Percentiles rank a stretch among this genome's conserved stretches.
These are phyloP conservation scores for Blastobotrys persicus DNA, from an alignment of 1,139 yeast genomes.

Conservation along the genomic window DNA sequence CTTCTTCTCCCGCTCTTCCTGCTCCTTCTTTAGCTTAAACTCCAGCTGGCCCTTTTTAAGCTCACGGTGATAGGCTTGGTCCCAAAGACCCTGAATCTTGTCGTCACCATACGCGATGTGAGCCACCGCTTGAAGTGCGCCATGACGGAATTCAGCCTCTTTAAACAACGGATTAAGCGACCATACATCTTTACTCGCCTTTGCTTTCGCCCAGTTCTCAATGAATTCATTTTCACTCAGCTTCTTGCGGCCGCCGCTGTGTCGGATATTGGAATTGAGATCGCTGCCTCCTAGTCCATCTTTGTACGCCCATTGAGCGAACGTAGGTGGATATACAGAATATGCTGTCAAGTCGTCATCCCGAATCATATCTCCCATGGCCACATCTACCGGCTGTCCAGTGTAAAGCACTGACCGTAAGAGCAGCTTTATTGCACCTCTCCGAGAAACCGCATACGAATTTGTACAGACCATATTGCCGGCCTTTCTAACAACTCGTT, in stretches of 20 bases:
- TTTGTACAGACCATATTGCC: slow-evolving; percentile 22
- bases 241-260: neutral
- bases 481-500: slow-evolving; percentile 17
- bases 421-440: slow-evolving; percentile 23
- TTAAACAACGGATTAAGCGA: neutral
- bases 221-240: neutral
- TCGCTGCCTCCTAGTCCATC: slow-evolving; percentile 21
- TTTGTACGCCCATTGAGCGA: slow-evolving; percentile 21
- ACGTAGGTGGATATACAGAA: slow-evolving; percentile 20
- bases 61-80: neutral
- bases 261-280: slow-evolving; percentile 19
- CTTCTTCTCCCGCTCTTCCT: neutral
- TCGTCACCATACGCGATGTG: slow-evolving; percentile 2
- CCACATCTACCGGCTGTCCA: slow-evolving; percentile 22
- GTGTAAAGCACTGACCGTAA: slow-evolving; percentile 20
- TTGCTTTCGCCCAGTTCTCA: neutral
- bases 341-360: slow-evolving; percentile 15
- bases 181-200: slow-evolving; percentile 5
- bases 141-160: neutral
- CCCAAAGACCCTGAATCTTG: neutral
- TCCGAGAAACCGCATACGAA: slow-evolving; percentile 23
- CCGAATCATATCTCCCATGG: slow-evolving; percentile 18
- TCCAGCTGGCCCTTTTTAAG: neutral
- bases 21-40: neutral
- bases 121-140: slow-evolving; percentile 1